Evolutionary conservation across 306 rosid species (phyloP), one percentile per base, ranked within the genome.

Genomic region (Prunus mira): DNA sequence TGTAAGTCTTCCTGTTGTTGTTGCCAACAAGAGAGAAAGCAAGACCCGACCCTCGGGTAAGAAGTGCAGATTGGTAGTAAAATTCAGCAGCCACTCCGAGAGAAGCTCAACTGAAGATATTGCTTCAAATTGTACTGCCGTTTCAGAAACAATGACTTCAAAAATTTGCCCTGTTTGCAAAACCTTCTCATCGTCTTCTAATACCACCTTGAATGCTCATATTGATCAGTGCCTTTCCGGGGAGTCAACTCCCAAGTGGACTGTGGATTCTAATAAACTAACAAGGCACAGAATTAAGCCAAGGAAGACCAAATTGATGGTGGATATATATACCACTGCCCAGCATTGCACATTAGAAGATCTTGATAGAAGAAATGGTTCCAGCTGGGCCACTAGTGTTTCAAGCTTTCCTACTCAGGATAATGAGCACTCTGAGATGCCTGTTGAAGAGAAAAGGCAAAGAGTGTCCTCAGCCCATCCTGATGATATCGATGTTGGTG

Each of bases 151-250:
- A 47, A 88, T 88, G 91, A 82, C 80, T 81, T 88, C 89, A 2
- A 79, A 88, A 81, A 52, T 76, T 38, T 88, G 91, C 86, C 91
- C 91, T 83, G 91, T 88, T 78, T 88, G 91, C 82, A 88, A 83
- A 69, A 77, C 80, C 47, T 88, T 88, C 83, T 85, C 91, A 20
- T 88, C 91, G 0, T 79, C 91, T 9, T 88, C 91, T 6, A 88
- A 88, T 56, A 88, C 91, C 54, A 88, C 91, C 71, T 79, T 88
- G 82, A 88, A 88, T 77, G 91, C 91, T 43, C 91, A 88, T 69
- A 88, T 88, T 7, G 91, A 88, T 75, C 91, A 88, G 71, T 88
- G 91, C 73, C 89, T 88, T 72, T 83, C 91, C 15, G 76, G 73
- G 66, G 91, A 86, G 79, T 72, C 91, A 43, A 69, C 88, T 73